Evolutionary conservation across 2,329 filamentous ascomycete species (phyloP).

Genomic region (Knoxdaviesia capensis): DNA sequence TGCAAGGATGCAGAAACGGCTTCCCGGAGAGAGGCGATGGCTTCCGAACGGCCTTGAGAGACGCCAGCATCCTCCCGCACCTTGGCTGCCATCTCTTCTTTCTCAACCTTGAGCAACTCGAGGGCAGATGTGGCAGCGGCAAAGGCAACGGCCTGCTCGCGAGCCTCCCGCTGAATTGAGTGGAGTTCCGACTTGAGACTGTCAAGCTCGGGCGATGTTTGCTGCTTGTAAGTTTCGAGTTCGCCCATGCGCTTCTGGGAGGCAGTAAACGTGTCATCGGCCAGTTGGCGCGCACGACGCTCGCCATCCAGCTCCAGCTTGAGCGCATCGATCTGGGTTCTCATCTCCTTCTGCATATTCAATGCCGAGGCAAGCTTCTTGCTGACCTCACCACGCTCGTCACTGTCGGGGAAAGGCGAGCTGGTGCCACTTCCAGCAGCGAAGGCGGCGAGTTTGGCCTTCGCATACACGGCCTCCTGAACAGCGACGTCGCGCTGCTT

Average conservation of each 20-base stretch:
- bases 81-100: conserved; percentile 51
- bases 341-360: conserved; percentile 61
- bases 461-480: conserved; percentile 84
- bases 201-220: conserved; percentile 69
- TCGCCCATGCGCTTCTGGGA: conserved; percentile 69
- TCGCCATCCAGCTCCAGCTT: conserved; percentile 60
- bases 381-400: conserved; percentile 52
- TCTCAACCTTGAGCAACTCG: conserved; percentile 68
- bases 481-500: conserved; percentile 90
- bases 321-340: conserved; percentile 50
- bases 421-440: conserved; percentile 40
- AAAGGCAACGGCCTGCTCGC: conserved; percentile 62
- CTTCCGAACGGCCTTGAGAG: conserved; percentile 46
- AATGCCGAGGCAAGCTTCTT: conserved; percentile 69
- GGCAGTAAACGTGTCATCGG: conserved; percentile 71
- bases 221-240: conserved; percentile 66
- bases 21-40: conserved; percentile 54
- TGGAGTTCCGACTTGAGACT: conserved; percentile 72
- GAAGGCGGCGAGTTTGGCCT: conserved; percentile 75
- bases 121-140: conserved; percentile 58
- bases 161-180: conserved; percentile 51
- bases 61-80: conserved; percentile 47
- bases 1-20: conserved; percentile 64
- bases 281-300: conserved; percentile 58
- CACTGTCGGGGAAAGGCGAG: conserved; percentile 39